phyloP scores from a whole-genome alignment of 306 rosid genomes.

The Vigna unguiculata region DNA sequence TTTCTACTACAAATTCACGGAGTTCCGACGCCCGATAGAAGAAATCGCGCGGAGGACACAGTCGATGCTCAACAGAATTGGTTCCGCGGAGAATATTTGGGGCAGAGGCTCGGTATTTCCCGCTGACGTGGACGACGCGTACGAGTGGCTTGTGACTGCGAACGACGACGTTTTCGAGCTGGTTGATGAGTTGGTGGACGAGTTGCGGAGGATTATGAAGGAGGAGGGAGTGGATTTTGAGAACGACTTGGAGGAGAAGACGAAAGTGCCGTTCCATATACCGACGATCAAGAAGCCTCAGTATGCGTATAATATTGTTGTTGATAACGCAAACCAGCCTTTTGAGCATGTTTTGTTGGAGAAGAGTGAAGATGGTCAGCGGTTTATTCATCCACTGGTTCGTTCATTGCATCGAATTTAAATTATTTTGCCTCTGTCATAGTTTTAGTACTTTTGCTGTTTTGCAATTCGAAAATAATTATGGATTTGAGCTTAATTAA shows the following conservation, averaged over 20 bases:
- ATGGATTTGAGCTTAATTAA: neutral
- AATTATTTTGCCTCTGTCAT: neutral
- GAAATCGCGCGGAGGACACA: conserved; percentile 60
- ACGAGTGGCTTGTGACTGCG: conserved; percentile 80
- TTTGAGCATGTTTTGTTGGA: conserved; percentile 88
- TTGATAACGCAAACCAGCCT: conserved; percentile 73
- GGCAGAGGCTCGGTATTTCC: conserved; percentile 67
- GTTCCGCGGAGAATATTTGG: conserved; percentile 60
- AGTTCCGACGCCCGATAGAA: conserved; percentile 64
- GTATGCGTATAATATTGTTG: conserved; percentile 66
- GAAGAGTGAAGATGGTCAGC: conserved; percentile 77
- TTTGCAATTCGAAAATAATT: neutral
- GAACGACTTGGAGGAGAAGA: conserved; percentile 58
- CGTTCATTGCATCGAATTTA: conserved; percentile 41
- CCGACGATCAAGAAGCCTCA: conserved; percentile 79
- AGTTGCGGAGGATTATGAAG: conserved; percentile 60
- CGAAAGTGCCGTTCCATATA: conserved; percentile 83
- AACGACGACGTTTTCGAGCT: conserved; percentile 80
- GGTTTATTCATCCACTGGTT: conserved; percentile 89
- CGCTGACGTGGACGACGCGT: conserved; percentile 72
- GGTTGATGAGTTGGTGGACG: conserved; percentile 65
- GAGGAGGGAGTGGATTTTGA: conserved; percentile 56
- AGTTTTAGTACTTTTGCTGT: neutral
- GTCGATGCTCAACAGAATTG: conserved; percentile 67
- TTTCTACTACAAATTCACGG: conserved; percentile 67